Percentiles rank a stretch among this genome's conserved stretches.
Evolutionary conservation across 352 stramenopile species (phyloP).

Genomic region (Ochromonadaceae sp.): DNA sequence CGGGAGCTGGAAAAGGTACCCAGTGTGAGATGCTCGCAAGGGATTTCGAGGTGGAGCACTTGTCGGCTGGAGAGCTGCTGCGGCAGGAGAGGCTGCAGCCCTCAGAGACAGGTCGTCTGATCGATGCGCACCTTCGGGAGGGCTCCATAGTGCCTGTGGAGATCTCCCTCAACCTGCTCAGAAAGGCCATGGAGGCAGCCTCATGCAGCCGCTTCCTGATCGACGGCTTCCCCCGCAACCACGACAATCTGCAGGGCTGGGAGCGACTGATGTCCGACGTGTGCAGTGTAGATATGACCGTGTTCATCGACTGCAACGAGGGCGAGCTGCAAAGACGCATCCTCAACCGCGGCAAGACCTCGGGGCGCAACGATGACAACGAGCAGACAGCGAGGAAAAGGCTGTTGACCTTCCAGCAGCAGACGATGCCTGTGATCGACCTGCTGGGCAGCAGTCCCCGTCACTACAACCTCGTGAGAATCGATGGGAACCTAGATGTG

Average conservation of each 20-base stretch:
- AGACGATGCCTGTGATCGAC: constrained; percentile 35
- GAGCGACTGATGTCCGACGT: constrained; percentile 41
- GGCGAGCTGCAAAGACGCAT: constrained; percentile 66
- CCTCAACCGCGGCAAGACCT: constrained; percentile 69
- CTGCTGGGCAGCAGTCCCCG: too few species aligned
- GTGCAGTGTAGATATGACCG: constrained; percentile 37
- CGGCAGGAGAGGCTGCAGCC: constrained; percentile 56
- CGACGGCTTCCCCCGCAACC: constrained; percentile 75
- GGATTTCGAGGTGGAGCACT: too few species aligned
- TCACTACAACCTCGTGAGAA: too few species aligned
- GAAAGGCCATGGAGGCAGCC: constrained; percentile 64
- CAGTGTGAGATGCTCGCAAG: constrained; percentile 66
- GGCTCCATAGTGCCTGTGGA: constrained; percentile 71
- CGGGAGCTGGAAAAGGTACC: constrained; percentile 68
- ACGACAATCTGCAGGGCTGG: constrained; percentile 60
- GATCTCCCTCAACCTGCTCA: constrained; percentile 34
- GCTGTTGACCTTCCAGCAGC: constrained; percentile 53
- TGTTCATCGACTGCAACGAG: constrained; percentile 60
- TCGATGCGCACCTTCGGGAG: constrained; percentile 71
- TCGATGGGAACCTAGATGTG: too few species aligned
- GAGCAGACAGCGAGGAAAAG: constrained; percentile 72
- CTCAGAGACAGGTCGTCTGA: constrained; percentile 59
- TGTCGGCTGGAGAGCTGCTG: constrained; percentile 65
- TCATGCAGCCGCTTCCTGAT: constrained; percentile 76
- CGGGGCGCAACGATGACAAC: constrained; percentile 72